A percentile compares a stretch with the other conserved stretches of the same genome.
Evolutionary conservation across 306 rosid species (phyloP).

Genomic region (Vigna reflexopilosa): DNA sequence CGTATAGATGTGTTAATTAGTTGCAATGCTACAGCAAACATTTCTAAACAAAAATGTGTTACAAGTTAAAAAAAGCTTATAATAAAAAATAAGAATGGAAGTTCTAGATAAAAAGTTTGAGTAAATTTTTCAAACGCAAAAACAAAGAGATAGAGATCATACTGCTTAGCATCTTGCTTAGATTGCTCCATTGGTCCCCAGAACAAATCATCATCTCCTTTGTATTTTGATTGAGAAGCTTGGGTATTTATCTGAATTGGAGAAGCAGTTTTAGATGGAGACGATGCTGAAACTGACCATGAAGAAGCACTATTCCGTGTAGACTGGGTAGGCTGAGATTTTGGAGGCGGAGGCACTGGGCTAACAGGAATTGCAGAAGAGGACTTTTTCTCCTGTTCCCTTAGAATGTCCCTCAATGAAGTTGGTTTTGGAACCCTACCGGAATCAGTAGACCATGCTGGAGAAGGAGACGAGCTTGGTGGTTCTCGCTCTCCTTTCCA

Average conservation of each 20-base stretch:
- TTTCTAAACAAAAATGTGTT: neutral
- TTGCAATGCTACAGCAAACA: neutral
- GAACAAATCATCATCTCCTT: conserved; percentile 88
- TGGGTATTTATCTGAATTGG: conserved; percentile 60
- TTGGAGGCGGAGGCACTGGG: conserved; percentile 70
- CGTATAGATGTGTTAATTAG: neutral
- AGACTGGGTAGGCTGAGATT: conserved; percentile 71
- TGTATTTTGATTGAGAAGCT: conserved; percentile 66
- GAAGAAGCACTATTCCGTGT: conserved; percentile 61
- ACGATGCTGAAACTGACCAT: conserved; percentile 72
- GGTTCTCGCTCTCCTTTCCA: conserved; percentile 94
- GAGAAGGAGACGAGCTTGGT: conserved; percentile 61
- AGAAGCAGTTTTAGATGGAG: conserved; percentile 77
- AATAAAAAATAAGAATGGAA: neutral
- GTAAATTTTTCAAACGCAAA: conserved; percentile 14
- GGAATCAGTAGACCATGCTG: conserved; percentile 89
- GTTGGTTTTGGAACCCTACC: conserved; percentile 71
- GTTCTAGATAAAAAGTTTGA: neutral
- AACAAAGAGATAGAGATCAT: conserved; percentile 45
- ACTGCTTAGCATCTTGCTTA: conserved; percentile 85
- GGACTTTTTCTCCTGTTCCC: conserved; percentile 76
- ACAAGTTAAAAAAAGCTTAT: neutral
- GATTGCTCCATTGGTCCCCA: conserved; percentile 93
- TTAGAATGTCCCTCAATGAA: conserved; percentile 82
- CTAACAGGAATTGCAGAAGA: conserved; percentile 55